A percentile compares a stretch with the other conserved stretches of the same genome.
These are phyloP conservation scores for Podaxis sp. DNA, from an alignment of 768 basidiomycete genomes.

Conservation along the genomic window DNA sequence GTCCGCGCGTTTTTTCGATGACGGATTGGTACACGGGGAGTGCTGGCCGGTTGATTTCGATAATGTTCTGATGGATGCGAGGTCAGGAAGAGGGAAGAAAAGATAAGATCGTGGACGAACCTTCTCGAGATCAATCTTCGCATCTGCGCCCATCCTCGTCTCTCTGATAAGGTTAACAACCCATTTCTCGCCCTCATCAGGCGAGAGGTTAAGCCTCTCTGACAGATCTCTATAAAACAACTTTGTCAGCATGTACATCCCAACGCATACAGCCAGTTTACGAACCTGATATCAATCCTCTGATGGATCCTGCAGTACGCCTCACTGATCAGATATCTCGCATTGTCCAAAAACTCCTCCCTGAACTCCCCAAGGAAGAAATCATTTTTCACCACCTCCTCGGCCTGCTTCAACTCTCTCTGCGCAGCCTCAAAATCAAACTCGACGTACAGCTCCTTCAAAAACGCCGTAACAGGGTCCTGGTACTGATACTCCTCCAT, in stretches of 20 bases:
- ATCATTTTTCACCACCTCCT: constrained; percentile 83
- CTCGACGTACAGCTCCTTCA: constrained; percentile 91
- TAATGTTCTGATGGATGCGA: constrained; percentile 71
- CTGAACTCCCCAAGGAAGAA: constrained; percentile 92
- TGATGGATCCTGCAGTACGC: constrained; percentile 98
- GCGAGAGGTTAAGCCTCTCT: constrained; percentile 88
- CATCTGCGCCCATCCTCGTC: constrained; percentile 94
- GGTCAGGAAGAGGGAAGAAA: not conserved
- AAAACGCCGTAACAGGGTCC: constrained; percentile 91
- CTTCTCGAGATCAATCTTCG: constrained; percentile 97
- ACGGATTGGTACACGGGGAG: constrained; percentile 90
- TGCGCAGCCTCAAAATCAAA: constrained; percentile 98
- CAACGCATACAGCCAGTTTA: not conserved
- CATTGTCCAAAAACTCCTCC: constrained; percentile 96
- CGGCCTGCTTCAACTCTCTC: constrained; percentile 72
- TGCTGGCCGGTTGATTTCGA: constrained; percentile 90
- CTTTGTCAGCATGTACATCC: not conserved
- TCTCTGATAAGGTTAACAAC: constrained; percentile 99
- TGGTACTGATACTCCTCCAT: constrained; percentile 95
- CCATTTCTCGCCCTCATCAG: constrained; percentile 98
- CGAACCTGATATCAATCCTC: constrained; percentile 79
- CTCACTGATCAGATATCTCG: constrained; percentile 93
- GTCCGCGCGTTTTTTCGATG: constrained; percentile 92
- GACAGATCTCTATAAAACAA: constrained; percentile 54
- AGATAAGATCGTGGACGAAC: constrained; percentile 37